Evolutionary conservation across 164 flowering plant species (phyloP).

Genomic region (Aristolochia contorta): DNA sequence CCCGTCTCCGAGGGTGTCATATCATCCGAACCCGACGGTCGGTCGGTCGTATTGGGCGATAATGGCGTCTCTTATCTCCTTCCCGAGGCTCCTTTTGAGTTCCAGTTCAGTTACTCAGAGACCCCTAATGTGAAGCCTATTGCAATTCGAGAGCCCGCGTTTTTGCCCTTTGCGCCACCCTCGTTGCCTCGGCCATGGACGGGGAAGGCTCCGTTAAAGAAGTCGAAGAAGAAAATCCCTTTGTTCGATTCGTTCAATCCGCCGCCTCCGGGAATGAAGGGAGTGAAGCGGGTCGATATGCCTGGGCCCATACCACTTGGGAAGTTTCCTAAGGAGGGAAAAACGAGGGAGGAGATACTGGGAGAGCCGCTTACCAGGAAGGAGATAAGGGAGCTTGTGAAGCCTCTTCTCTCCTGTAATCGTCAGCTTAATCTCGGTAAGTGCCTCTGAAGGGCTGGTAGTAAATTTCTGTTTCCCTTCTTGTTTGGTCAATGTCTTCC

Average conservation of each 20-base stretch:
- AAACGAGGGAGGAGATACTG: constrained; percentile 58
- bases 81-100: constrained; percentile 94
- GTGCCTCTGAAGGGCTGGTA: constrained; percentile 1
- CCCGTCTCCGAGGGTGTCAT: constrained; percentile 58
- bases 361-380: constrained; percentile 61
- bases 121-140: constrained; percentile 74
- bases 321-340: constrained; percentile 29
- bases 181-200: constrained; percentile 98
- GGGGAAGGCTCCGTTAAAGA: constrained; percentile 82
- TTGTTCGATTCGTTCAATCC: constrained; percentile 46
- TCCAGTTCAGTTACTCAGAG: constrained; percentile 91
- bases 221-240: constrained; percentile 40
- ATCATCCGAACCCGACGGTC: constrained; percentile 32
- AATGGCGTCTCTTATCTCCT: constrained; percentile 80
- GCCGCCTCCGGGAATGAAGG: constrained; percentile 25
- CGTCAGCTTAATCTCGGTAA: constrained; percentile 92
- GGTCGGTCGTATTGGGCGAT: constrained; percentile 62
- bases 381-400: constrained; percentile 54
- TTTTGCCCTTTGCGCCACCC: constrained; percentile 84
- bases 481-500: too few relatives aligned
- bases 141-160: constrained; percentile 87
- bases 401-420: constrained; percentile 47
- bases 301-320: constrained; percentile 41
- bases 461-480: too few relatives aligned
- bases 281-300: constrained; percentile 43